Conservation (phyloP, 1,284 basidiomycete genomes). For the Puccinia triticina region DNA sequence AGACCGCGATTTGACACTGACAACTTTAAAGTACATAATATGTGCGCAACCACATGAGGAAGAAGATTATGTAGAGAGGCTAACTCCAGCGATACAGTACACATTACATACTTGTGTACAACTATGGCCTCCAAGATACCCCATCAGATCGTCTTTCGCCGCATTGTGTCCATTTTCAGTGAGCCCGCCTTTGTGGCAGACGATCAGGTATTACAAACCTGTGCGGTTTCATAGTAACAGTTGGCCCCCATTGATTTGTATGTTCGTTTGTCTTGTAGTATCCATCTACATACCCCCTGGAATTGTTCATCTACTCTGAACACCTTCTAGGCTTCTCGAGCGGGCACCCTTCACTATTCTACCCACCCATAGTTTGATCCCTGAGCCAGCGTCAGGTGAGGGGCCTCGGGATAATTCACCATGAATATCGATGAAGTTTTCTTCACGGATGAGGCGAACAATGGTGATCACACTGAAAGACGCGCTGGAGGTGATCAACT, state of each 20-base stretch:
- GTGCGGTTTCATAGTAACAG: too few relatives aligned
- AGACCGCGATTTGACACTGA: too few relatives aligned
- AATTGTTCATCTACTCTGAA: too few relatives aligned
- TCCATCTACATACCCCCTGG: background rate
- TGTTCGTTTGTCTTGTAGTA: background rate
- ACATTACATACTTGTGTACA: too few relatives aligned
- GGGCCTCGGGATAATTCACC: background rate
- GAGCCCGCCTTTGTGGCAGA: background rate
- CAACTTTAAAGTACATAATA: too few relatives aligned
- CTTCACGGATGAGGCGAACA: background rate
- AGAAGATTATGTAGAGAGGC: too few relatives aligned
- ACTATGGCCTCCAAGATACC: too few relatives aligned
- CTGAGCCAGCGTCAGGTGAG: background rate
- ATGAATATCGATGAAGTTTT: conserved; percentile 10
- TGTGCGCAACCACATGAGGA: too few relatives aligned
- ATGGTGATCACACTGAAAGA: background rate
- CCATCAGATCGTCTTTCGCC: too few relatives aligned
- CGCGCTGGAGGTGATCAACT: background rate
- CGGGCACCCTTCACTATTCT: background rate
- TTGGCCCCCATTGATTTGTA: too few relatives aligned
- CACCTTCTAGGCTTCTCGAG: too few relatives aligned
- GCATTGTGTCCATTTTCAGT: background rate
- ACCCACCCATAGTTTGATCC: background rate
- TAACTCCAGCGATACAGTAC: too few relatives aligned
- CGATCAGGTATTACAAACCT: background rate